Evolutionary conservation across 2,329 filamentous ascomycete genomes (phyloP).

Genomic region (Ophiostoma angusticollis): DNA sequence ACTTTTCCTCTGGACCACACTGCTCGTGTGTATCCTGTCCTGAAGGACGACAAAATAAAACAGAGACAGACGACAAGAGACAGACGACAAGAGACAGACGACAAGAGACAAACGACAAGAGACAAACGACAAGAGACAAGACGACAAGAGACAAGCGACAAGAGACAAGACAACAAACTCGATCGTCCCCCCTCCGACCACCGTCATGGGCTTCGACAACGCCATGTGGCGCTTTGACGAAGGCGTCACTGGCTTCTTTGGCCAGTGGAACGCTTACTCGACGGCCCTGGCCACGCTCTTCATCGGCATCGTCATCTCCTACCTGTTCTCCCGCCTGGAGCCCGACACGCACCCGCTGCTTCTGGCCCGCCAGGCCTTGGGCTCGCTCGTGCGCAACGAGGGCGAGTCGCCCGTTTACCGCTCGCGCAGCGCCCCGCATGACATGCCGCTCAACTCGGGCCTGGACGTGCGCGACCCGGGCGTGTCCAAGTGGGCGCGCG

Average conservation of each 20-base stretch:
- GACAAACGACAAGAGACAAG: too few relatives aligned
- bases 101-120: too few relatives aligned
- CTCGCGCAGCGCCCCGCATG: slow-evolving; percentile 72
- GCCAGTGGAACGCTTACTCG: slow-evolving; percentile 73
- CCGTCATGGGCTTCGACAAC: slow-evolving; percentile 36
- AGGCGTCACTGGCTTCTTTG: slow-evolving; percentile 53
- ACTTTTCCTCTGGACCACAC: too few relatives aligned
- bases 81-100: too few relatives aligned
- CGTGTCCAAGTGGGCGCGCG: slow-evolving; percentile 68
- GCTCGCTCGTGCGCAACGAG: slow-evolving; percentile 66
- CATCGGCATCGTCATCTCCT: slow-evolving; percentile 54
- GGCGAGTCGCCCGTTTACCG: slow-evolving; percentile 79
- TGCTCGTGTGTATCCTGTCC: too few relatives aligned
- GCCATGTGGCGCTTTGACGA: slow-evolving; percentile 58
- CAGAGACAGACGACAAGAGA: not conserved
- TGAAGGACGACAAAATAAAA: not conserved
- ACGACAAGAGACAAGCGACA: slow-evolving; percentile 1
- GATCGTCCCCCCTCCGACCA: not conserved
- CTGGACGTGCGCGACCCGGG: slow-evolving; percentile 72
- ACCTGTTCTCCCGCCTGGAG: slow-evolving; percentile 58
- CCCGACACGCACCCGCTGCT: slow-evolving; percentile 88
- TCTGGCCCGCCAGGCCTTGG: slow-evolving; percentile 69
- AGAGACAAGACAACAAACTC: not conserved
- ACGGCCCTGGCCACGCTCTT: slow-evolving; percentile 58
- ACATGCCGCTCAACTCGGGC: slow-evolving; percentile 64